These are phyloP conservation scores for Nakaseomyces uthaithaninus DNA, from an alignment of 1,139 yeast genomes.

Conservation along the genomic window DNA sequence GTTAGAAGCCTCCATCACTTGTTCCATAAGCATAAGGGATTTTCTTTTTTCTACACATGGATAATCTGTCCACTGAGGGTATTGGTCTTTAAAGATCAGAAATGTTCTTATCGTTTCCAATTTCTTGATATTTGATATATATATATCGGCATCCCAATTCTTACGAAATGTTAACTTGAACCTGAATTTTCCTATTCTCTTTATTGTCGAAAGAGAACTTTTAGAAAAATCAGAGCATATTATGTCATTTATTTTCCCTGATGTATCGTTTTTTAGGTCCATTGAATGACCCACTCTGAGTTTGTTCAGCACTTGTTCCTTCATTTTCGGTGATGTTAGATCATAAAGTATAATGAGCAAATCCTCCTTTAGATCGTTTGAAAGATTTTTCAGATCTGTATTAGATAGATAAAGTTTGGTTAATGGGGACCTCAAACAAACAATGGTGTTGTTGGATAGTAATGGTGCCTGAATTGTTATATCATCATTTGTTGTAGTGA, in stretches of 20 bases:
- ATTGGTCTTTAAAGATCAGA: constrained; percentile 13
- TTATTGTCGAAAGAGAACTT: constrained; percentile 9
- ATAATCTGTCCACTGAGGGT: constrained; percentile 5
- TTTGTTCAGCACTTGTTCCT: constrained; percentile 20
- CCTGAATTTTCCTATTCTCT: constrained; percentile 22
- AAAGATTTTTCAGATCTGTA: constrained; percentile 23
- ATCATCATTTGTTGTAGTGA: constrained; percentile 13
- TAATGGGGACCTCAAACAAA: constrained; percentile 27
- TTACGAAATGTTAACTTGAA: constrained; percentile 24
- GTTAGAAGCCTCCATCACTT: background rate
- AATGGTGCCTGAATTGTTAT: constrained; percentile 30
- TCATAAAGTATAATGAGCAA: constrained; percentile 26
- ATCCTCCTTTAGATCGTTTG: constrained; percentile 25
- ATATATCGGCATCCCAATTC: constrained; percentile 30
- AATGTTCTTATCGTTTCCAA: constrained; percentile 22
- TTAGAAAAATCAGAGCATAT: constrained; percentile 7
- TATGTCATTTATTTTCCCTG: constrained; percentile 13
- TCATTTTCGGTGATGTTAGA: constrained; percentile 20
- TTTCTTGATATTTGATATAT: constrained; percentile 21
- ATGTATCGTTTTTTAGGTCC: constrained; percentile 19
- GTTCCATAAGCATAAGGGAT: constrained; percentile 2
- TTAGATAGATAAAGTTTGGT: constrained; percentile 27
- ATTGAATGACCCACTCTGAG: constrained; percentile 23
- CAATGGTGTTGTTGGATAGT: constrained; percentile 29
- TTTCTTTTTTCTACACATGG: constrained; percentile 4